Evolutionary conservation across 1,139 yeast species (phyloP).

Genomic region (Pichia sp.): DNA sequence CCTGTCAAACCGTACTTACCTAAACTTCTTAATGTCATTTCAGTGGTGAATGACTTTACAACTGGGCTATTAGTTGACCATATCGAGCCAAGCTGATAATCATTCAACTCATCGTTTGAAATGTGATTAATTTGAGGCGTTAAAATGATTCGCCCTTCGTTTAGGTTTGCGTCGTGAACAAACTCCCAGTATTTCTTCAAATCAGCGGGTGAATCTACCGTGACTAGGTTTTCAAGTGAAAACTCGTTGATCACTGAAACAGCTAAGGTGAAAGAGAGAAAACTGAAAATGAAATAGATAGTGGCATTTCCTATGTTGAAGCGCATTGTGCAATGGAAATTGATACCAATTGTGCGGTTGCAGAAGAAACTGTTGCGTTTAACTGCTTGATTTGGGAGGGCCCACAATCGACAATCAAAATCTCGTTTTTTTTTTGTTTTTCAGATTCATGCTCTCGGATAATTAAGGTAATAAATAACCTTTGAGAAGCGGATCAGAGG

Average conservation of each 20-base stretch:
- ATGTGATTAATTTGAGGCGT: constrained; percentile 30
- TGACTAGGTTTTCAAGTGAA: constrained; percentile 32
- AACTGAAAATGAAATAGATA: too few species aligned
- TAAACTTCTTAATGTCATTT: constrained; percentile 51
- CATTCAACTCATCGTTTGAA: constrained; percentile 7
- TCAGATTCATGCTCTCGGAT: too few species aligned
- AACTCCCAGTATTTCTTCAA: constrained; percentile 27
- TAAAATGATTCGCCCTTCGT: constrained; percentile 35
- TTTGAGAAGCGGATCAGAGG: too few species aligned
- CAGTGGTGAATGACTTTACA: constrained; percentile 48
- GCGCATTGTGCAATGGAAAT: too few species aligned
- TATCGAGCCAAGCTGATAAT: constrained; percentile 34
- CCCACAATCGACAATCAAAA: too few species aligned
- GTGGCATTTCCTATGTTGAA: too few species aligned
- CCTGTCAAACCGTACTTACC: constrained; percentile 36
- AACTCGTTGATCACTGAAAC: constrained; percentile 19
- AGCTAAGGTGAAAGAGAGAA: too few species aligned
- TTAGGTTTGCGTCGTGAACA: constrained; percentile 26
- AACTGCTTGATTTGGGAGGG: too few species aligned
- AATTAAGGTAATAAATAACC: too few species aligned
- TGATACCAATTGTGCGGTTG: too few species aligned
- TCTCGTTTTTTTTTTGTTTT: too few species aligned
- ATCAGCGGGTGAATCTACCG: constrained; percentile 17
- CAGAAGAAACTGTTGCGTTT: too few species aligned
- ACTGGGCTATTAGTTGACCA: constrained; percentile 34